A percentile compares a stretch with the other conserved stretches of the same genome.
Conservation (phyloP, 1,284 basidiomycete genomes). For the Laetiporus sulphureus region DNA sequence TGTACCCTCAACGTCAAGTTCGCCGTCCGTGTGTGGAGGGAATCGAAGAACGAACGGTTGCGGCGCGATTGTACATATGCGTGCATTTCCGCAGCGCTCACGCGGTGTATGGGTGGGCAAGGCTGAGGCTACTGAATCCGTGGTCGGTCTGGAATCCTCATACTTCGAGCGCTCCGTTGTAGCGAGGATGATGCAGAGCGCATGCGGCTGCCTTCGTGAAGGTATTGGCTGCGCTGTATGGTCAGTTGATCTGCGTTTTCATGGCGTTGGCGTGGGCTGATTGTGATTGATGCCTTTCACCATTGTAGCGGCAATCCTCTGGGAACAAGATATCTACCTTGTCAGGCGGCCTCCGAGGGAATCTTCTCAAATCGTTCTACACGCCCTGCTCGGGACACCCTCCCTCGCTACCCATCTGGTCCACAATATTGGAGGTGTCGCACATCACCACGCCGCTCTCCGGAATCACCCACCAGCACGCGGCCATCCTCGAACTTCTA, state of each 20-base stretch:
- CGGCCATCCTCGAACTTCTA: slow-evolving; percentile 20
- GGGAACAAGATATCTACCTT: slow-evolving; percentile 54
- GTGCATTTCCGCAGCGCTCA: slow-evolving; percentile 42
- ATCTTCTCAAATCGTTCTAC: slow-evolving; percentile 28
- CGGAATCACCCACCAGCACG: slow-evolving; percentile 8
- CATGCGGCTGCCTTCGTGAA: slow-evolving; percentile 58
- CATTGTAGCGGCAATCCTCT: slow-evolving; percentile 49
- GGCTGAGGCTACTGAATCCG: slow-evolving; percentile 38
- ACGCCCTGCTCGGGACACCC: slow-evolving; percentile 18
- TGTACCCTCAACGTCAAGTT: slow-evolving; percentile 28
- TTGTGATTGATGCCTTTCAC: slow-evolving; percentile 6
- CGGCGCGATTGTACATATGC: slow-evolving; percentile 49
- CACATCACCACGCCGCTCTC: slow-evolving; percentile 11
- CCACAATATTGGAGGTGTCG: slow-evolving; percentile 37
- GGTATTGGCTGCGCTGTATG: slow-evolving; percentile 59
- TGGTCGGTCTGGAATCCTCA: slow-evolving; percentile 43
- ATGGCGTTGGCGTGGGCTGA: slow-evolving; percentile 5
- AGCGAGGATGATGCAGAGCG: slow-evolving; percentile 42
- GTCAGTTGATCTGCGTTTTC: slow-evolving; percentile 30
- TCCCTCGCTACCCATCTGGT: slow-evolving; percentile 33
- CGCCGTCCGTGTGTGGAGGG: slow-evolving; percentile 13
- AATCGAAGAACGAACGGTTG: slow-evolving; percentile 42
- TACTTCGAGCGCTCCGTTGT: slow-evolving; percentile 47
- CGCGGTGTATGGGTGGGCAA: slow-evolving; percentile 53
- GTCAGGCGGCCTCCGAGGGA: slow-evolving; percentile 47